Conservation (phyloP, 495 filamentous ascomycete genomes). For the Hypoxylon cercidicola region DNA sequence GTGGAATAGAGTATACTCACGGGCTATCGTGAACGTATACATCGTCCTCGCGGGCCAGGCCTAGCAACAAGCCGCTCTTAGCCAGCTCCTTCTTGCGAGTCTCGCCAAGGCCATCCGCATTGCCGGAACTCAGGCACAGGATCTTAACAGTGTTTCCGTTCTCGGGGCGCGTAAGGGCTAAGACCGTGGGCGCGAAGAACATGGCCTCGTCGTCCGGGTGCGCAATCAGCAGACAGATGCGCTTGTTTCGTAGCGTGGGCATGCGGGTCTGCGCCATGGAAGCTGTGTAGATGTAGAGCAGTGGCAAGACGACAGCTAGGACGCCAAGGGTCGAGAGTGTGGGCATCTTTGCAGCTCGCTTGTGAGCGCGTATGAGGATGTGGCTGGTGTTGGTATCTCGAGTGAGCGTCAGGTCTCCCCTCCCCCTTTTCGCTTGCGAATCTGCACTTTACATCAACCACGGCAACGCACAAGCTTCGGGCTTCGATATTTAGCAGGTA, state of each 20-base stretch:
- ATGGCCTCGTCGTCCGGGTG: slow-evolving; percentile 99
- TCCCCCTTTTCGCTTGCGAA: neutral
- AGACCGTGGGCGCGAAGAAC: slow-evolving; percentile 94
- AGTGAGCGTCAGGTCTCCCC: neutral
- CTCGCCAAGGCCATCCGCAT: slow-evolving; percentile 87
- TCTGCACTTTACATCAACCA: neutral
- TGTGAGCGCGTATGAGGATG: neutral
- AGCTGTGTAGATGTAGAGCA: slow-evolving; percentile 70
- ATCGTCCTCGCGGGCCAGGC: slow-evolving; percentile 75
- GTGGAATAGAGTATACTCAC: slow-evolving; percentile 35
- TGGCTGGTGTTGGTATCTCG: neutral
- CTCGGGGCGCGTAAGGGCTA: slow-evolving; percentile 76
- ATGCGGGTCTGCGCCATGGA: slow-evolving; percentile 65
- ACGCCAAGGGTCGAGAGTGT: slow-evolving; percentile 49
- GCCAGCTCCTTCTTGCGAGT: slow-evolving; percentile 84
- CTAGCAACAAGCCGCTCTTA: slow-evolving; percentile 77
- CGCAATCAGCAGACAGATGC: slow-evolving; percentile 90
- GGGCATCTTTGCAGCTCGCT: slow-evolving; percentile 7
- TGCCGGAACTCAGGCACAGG: slow-evolving; percentile 88
- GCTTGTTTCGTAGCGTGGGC: slow-evolving; percentile 77
- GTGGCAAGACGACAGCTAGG: slow-evolving; percentile 66
- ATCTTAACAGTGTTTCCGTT: slow-evolving; percentile 91
- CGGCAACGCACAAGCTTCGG: neutral
- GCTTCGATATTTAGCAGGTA: too few species aligned
- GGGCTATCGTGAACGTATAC: slow-evolving; percentile 84